Evolutionary conservation across 2,329 filamentous ascomycete genomes (phyloP).

Genomic region (Huntiella savannae): DNA sequence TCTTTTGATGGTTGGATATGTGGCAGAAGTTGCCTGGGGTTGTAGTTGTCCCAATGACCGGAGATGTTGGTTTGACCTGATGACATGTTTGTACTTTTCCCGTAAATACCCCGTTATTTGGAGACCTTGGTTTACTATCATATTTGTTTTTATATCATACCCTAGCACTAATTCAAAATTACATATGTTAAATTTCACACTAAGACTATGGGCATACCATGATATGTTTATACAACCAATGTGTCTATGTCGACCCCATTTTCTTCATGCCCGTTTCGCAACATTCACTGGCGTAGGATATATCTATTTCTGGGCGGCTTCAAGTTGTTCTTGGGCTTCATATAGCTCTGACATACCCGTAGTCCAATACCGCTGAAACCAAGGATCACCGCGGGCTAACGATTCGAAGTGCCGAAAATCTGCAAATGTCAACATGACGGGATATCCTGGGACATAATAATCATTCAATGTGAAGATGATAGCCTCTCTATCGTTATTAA

Average conservation of each 20-base stretch:
- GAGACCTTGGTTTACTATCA: neutral
- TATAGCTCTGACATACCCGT: neutral
- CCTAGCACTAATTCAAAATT: conserved; percentile 1
- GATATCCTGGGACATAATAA: neutral
- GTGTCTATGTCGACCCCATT: too few relatives aligned
- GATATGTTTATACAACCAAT: neutral
- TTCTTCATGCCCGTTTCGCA: too few relatives aligned
- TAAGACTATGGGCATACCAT: neutral
- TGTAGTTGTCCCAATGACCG: too few relatives aligned
- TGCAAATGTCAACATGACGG: neutral
- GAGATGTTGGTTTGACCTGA: too few relatives aligned
- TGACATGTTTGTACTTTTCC: neutral
- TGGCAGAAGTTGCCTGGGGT: too few relatives aligned
- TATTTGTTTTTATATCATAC: neutral
- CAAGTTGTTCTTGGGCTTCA: neutral
- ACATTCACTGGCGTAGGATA: neutral
- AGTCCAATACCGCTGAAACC: neutral
- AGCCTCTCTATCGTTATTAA: neutral
- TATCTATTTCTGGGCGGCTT: neutral
- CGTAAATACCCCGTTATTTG: neutral
- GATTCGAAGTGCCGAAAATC: neutral
- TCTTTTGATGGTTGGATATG: too few relatives aligned
- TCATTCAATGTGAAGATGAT: neutral
- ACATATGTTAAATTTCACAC: neutral
- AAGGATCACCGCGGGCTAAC: neutral